These are phyloP conservation scores for Panaeolus papilionaceus DNA, from an alignment of 768 basidiomycete genomes.

Conservation along the genomic window DNA sequence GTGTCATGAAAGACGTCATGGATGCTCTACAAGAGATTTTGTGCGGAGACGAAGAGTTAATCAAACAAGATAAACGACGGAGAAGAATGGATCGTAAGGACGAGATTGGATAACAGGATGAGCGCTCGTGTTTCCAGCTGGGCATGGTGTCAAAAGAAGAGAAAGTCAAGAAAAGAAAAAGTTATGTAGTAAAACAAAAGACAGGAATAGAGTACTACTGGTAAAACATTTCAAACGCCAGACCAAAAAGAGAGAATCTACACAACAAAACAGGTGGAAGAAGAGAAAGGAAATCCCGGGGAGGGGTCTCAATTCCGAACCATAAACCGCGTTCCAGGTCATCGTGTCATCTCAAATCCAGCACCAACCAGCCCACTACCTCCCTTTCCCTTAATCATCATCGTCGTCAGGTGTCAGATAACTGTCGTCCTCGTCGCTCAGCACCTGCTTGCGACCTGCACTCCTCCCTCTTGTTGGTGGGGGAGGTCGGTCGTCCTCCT, in stretches of 20 bases:
- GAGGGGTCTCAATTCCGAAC: neutral
- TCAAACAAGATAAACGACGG: neutral
- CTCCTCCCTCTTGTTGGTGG: slow-evolving; percentile 60
- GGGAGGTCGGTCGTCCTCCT: slow-evolving; percentile 75
- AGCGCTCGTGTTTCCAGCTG: slow-evolving; percentile 10
- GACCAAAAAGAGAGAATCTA: slow-evolving; percentile 7
- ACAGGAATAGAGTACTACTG: slow-evolving; percentile 12
- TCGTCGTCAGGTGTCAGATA: slow-evolving; percentile 81
- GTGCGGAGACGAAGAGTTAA: neutral
- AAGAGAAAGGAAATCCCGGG: neutral
- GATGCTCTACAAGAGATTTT: slow-evolving; percentile 2
- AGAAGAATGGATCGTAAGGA: neutral
- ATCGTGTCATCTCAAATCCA: slow-evolving; percentile 13
- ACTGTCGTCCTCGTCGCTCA: slow-evolving; percentile 69
- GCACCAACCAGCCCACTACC: slow-evolving; percentile 1
- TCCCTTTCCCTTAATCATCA: slow-evolving; percentile 39
- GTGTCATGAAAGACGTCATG: neutral
- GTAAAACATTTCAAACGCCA: slow-evolving; percentile 12
- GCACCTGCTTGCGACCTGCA: slow-evolving; percentile 70
- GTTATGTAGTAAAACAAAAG: slow-evolving; percentile 11
- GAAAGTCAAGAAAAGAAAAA: neutral
- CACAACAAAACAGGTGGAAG: neutral
- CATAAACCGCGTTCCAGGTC: neutral
- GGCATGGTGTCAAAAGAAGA: slow-evolving; percentile 1
- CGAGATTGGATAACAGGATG: neutral